These are phyloP conservation scores for Komagataella mondaviorum DNA, from an alignment of 805 yeast species.

Conservation along the genomic window DNA sequence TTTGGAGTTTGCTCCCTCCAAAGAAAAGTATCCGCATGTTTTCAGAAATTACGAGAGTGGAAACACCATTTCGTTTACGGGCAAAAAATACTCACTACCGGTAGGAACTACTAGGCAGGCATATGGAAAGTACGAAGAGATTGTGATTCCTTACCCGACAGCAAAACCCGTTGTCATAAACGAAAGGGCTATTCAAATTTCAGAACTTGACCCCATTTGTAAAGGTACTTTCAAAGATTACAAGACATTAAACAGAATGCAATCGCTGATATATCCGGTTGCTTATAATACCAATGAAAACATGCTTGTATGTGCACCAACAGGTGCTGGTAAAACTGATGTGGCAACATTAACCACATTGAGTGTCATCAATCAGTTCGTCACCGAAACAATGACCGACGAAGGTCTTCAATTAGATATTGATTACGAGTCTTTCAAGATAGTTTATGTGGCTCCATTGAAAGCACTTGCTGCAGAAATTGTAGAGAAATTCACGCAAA, in stretches of 20 bases:
- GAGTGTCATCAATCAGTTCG: constrained; percentile 40
- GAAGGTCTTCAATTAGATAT: constrained; percentile 24
- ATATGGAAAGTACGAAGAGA: constrained; percentile 60
- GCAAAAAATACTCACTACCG: constrained; percentile 72
- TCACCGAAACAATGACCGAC: constrained; percentile 15
- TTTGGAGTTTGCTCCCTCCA: constrained; percentile 29
- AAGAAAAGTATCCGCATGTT: constrained; percentile 73
- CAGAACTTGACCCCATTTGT: constrained; percentile 64
- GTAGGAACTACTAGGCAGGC: constrained; percentile 60
- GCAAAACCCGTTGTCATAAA: constrained; percentile 26
- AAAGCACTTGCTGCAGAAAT: constrained; percentile 95
- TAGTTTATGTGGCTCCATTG: constrained; percentile 84
- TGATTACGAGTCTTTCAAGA: constrained; percentile 44
- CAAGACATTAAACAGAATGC: constrained; percentile 66
- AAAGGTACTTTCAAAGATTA: constrained; percentile 76
- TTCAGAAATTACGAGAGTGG: constrained; percentile 53
- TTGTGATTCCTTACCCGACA: constrained; percentile 67
- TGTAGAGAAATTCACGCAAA: constrained; percentile 68
- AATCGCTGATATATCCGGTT: constrained; percentile 67
- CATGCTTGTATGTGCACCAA: constrained; percentile 85
- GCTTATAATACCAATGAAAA: constrained; percentile 67
- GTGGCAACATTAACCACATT: constrained; percentile 81
- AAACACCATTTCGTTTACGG: constrained; percentile 61
- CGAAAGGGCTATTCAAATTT: constrained; percentile 38
- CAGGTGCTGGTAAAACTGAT: constrained; percentile 98